Conservation (phyloP, 140 eudicot genomes). For the Anethum foeniculum region DNA sequence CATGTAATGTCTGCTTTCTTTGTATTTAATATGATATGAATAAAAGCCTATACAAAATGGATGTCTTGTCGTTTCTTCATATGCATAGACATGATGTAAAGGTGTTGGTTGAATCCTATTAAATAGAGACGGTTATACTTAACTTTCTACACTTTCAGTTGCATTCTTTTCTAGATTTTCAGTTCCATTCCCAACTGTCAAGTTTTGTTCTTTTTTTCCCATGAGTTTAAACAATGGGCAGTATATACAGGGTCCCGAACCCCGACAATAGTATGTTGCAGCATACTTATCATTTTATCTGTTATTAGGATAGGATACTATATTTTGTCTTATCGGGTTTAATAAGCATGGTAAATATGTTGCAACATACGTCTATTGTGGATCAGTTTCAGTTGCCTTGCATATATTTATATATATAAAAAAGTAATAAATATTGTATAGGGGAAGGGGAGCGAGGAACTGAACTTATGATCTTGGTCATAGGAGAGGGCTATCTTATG, state of each 20-base stretch:
- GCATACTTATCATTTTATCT: too few relatives aligned
- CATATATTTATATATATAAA: too few relatives aligned
- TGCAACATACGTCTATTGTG: too few relatives aligned
- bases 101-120: slow-evolving; percentile 10
- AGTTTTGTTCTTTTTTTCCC: not conserved
- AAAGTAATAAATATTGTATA: too few relatives aligned
- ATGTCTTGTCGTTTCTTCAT: slow-evolving; percentile 5
- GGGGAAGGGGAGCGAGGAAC: not conserved
- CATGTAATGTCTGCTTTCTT: not conserved
- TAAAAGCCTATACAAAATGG: not conserved
- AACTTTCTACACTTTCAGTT: slow-evolving; percentile 3
- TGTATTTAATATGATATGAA: slow-evolving; percentile 2
- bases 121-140: slow-evolving; percentile 4
- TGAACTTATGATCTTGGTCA: not conserved
- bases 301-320: too few relatives aligned
- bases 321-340: too few relatives aligned
- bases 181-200: slow-evolving; percentile 7
- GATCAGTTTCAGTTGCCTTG: too few relatives aligned
- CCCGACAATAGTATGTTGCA: too few relatives aligned
- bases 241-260: not conserved
- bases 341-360: too few relatives aligned
- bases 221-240: not conserved
- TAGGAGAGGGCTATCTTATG: not conserved
- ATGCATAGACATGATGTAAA: not conserved
- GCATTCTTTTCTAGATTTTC: not conserved